phyloP scores from a whole-genome alignment of 495 filamentous ascomycete species.

The Penicillium bovifimosum region DNA sequence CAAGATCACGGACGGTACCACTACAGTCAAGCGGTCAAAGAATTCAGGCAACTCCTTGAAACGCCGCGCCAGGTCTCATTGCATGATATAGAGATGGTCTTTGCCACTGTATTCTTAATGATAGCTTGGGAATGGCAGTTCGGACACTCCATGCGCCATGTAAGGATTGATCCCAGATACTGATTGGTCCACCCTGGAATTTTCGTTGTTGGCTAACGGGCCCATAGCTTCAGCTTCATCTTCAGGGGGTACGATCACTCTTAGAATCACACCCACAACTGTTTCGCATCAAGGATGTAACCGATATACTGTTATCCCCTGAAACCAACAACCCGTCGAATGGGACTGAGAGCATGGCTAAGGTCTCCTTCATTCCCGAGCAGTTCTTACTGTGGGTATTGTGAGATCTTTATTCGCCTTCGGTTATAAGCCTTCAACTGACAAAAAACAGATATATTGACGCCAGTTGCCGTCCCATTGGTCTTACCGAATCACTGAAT shows the following conservation, averaged over 20 bases:
- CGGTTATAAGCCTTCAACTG: neutral
- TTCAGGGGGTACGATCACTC: constrained; percentile 38
- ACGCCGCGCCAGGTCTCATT: constrained; percentile 26
- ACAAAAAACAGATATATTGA: constrained; percentile 33
- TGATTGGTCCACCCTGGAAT: neutral
- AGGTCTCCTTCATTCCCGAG: constrained; percentile 36
- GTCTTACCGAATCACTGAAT: constrained; percentile 34
- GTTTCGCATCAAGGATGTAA: constrained; percentile 33
- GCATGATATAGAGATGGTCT: constrained; percentile 33
- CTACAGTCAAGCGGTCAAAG: constrained; percentile 38
- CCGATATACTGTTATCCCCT: constrained; percentile 28
- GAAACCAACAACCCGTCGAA: constrained; percentile 8
- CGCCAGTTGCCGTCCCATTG: constrained; percentile 30
- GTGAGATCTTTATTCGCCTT: constrained; percentile 14
- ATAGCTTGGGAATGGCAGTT: constrained; percentile 42
- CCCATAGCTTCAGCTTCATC: constrained; percentile 30
- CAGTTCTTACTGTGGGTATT: constrained; percentile 40
- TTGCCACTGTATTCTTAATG: constrained; percentile 42
- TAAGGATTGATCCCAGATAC: neutral
- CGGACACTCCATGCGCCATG: constrained; percentile 35
- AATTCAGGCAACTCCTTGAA: constrained; percentile 39
- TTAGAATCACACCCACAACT: constrained; percentile 36
- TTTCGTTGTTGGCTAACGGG: neutral
- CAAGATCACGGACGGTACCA: constrained; percentile 38
- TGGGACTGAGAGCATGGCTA: constrained; percentile 12